A percentile compares a stretch with the other conserved stretches of the same genome.
Evolutionary conservation across 75 land plant genomes (phyloP).

Genomic region (Selaginella moellendorffii): DNA sequence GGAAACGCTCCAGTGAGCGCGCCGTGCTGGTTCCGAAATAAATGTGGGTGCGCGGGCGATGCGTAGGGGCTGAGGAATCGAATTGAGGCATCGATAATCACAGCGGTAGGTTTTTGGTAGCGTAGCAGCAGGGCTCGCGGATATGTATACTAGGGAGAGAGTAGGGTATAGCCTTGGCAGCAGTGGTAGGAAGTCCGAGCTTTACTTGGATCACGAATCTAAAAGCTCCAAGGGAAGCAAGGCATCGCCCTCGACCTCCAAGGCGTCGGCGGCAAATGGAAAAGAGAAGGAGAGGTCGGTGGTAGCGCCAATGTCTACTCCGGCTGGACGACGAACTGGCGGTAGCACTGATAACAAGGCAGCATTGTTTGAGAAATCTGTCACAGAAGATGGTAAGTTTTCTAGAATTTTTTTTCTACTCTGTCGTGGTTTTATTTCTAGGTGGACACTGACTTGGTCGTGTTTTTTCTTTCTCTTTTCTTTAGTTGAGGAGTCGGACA

Average conservation of each 20-base stretch:
- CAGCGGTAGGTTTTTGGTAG: no score
- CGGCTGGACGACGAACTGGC: conserved; percentile 2
- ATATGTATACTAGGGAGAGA: no score
- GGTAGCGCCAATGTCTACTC: conserved; percentile 8
- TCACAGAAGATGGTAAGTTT: conserved; percentile 23
- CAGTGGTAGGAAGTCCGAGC: no score
- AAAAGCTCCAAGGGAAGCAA: no score
- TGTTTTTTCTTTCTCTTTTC: neutral
- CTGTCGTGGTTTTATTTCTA: neutral
- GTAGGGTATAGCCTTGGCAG: no score
- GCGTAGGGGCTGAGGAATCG: no score
- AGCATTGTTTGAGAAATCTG: conserved; percentile 19
- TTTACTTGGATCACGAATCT: no score
- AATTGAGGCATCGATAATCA: no score
- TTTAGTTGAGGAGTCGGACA: conserved; percentile 43
- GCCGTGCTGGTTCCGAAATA: no score
- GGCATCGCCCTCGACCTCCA: conserved; percentile 45
- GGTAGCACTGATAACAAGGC: neutral
- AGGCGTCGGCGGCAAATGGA: conserved; percentile 21
- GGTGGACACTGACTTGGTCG: neutral
- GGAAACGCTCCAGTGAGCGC: no score
- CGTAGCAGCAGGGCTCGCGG: no score
- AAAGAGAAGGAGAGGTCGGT: conserved; percentile 33
- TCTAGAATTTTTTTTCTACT: neutral
- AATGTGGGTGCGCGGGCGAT: no score